Conservation (phyloP, 805 yeast genomes). For the Jamesozyma jinghongensis region DNA sequence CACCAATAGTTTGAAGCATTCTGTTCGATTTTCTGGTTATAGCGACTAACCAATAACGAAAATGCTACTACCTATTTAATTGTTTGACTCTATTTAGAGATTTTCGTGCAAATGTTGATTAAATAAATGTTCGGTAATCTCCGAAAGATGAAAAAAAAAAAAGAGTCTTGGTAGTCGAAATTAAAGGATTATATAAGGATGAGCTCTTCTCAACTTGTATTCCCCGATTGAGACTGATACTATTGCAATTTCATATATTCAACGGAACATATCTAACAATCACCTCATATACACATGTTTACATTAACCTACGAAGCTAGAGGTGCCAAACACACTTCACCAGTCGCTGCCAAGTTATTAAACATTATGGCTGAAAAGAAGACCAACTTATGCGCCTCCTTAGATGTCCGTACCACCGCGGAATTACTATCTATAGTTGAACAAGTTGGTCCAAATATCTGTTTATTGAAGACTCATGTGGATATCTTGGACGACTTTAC, state of each 20-base stretch:
- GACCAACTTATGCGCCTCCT: conserved; percentile 88
- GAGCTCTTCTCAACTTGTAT: no score
- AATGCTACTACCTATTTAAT: not conserved
- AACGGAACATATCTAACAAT: not conserved
- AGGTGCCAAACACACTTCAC: conserved; percentile 62
- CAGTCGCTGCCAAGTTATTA: conserved; percentile 70
- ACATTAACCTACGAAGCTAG: conserved; percentile 50
- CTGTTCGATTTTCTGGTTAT: no score
- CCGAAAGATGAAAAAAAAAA: not conserved
- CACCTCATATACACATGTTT: conserved; percentile 19
- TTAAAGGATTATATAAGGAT: no score
- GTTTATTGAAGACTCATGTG: conserved; percentile 88
- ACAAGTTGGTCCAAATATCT: conserved; percentile 80
- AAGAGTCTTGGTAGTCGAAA: not conserved
- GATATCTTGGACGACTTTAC: conserved; percentile 88
- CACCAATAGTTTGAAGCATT: no score
- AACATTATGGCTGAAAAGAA: conserved; percentile 67
- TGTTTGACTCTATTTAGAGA: not conserved
- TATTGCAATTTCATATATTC: no score
- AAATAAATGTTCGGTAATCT: not conserved
- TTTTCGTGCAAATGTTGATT: not conserved
- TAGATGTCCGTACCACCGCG: conserved; percentile 73
- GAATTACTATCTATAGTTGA: conserved; percentile 71
- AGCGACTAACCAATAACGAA: no score
- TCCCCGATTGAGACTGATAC: no score